phyloP scores from a whole-genome alignment of 352 stramenopile genomes.

The Peronospora belbahrii region DNA sequence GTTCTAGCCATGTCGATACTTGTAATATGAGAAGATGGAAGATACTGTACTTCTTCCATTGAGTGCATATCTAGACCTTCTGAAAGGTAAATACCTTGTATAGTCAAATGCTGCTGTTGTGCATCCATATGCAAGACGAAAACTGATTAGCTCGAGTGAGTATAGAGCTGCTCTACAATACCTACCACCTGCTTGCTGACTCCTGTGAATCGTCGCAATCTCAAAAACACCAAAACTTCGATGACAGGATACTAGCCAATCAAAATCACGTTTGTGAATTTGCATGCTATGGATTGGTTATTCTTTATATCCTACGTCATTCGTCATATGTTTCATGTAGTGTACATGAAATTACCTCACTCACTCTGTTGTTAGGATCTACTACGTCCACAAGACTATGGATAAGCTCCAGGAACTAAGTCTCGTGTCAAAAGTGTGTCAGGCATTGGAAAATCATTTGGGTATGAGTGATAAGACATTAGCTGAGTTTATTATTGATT shows the following conservation, averaged over 20 bases:
- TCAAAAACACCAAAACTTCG: constrained; percentile 31
- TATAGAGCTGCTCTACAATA: neutral
- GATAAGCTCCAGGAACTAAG: constrained; percentile 87
- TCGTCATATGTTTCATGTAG: neutral
- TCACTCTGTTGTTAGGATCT: too few relatives aligned
- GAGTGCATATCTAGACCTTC: constrained; percentile 13
- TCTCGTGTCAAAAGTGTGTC: constrained; percentile 84
- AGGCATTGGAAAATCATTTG: constrained; percentile 87
- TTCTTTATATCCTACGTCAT: constrained; percentile 10
- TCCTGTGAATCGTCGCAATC: constrained; percentile 24
- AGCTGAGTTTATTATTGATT: constrained; percentile 93
- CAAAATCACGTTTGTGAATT: neutral
- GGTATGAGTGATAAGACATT: constrained; percentile 95
- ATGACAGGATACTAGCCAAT: constrained; percentile 10
- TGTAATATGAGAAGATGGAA: constrained; percentile 10
- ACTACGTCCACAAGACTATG: constrained; percentile 32
- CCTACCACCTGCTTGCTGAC: too few relatives aligned
- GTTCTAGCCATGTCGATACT: constrained; percentile 17
- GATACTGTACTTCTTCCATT: constrained; percentile 12
- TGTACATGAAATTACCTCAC: constrained; percentile 1
- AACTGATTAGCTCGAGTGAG: constrained; percentile 7
- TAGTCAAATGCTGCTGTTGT: constrained; percentile 12
- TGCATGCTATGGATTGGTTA: constrained; percentile 1
- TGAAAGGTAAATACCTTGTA: constrained; percentile 10
- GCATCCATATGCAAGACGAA: constrained; percentile 23